A percentile compares a stretch with the other conserved stretches of the same genome.
Conservation (phyloP, 805 yeast species). For the Komagataella pseudopastoris region DNA sequence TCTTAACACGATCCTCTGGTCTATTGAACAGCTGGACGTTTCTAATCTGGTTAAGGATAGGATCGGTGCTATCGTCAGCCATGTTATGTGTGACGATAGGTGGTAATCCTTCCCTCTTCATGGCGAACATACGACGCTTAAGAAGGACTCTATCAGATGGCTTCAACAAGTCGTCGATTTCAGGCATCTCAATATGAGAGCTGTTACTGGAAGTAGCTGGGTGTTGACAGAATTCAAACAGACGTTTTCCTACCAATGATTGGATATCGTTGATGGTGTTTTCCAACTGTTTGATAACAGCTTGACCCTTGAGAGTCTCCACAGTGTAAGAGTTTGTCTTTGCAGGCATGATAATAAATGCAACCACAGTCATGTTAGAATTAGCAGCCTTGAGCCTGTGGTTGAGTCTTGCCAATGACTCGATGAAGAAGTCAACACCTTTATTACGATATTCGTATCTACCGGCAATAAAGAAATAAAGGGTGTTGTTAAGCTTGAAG, state of each 20-base stretch:
- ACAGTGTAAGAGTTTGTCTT: conserved; percentile 88
- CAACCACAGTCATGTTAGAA: conserved; percentile 87
- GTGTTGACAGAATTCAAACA: conserved; percentile 71
- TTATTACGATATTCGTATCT: conserved; percentile 93
- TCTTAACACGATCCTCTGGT: conserved; percentile 84
- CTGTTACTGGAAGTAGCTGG: conserved; percentile 31
- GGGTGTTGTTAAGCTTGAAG: conserved; percentile 85
- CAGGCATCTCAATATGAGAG: conserved; percentile 34
- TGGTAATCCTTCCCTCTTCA: conserved; percentile 80
- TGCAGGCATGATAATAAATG: conserved; percentile 97
- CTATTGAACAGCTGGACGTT: conserved; percentile 83
- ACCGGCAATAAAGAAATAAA: conserved; percentile 94
- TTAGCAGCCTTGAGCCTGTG: conserved; percentile 71
- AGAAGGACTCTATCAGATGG: conserved; percentile 81
- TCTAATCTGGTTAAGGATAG: conserved; percentile 83
- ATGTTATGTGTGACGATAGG: conserved; percentile 96
- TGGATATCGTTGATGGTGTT: conserved; percentile 83
- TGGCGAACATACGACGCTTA: conserved; percentile 86
- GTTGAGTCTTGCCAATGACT: conserved; percentile 82
- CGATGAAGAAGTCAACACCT: conserved; percentile 93
- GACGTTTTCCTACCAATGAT: conserved; percentile 68
- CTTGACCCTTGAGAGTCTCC: conserved; percentile 92
- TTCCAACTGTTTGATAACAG: conserved; percentile 85
- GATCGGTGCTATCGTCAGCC: conserved; percentile 86
- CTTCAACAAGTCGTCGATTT: conserved; percentile 71